Evolutionary conservation across 176 grass and related monocot species (phyloP), one percentile per base, ranked within the genome.

Genomic region (Carex cristatella): DNA sequence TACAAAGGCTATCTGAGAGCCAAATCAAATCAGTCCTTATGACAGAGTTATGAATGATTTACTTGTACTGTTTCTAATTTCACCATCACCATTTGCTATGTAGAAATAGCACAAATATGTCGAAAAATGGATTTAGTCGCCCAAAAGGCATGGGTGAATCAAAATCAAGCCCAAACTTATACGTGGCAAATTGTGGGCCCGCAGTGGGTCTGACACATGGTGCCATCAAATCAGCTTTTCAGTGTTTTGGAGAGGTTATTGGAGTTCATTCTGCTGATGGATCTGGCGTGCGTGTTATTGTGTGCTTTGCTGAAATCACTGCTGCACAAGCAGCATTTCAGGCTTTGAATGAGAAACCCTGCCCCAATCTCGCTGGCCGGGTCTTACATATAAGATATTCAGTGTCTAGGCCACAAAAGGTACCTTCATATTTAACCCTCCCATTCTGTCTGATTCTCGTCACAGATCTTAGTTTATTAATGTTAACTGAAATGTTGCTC

Each of bases 121-220:
- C 59, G 3, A 85, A 70, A 18, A 88, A 67, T 9, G 89, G 84
- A 83, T 98, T 91, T 75, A 92, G 62, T 38, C 85, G 88, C 63
- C 83, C 80, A 4, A 89, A 81, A 7, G 62, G 31, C 49, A 44
- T 27, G n/a, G 10, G 37, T 27, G 53, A 89, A 68, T 85, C 86
- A 65, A 49, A 66, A 10, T 56, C 83, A 58, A 95, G 85, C 69
- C 42, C 85, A 28, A 89, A 88, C 49, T 83, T 95, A 55, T 98
- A 89, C 40, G 87, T 98, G 82, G 93, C 96, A 58, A 98, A 98
- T 85, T 95, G 96, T 83, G 93, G 93, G 19, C 90, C 91, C 15
- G 88, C 91, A 13, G 95, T 95, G 56, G 91, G 95, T 40, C 69
- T 98, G 76, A 80, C 89, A 12, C 62, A 91, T 70, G 83, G 87